A percentile compares a stretch with the other conserved stretches of the same genome.
phyloP scores from a whole-genome alignment of 257 asterid species.

The Jacaranda mimosifolia region DNA sequence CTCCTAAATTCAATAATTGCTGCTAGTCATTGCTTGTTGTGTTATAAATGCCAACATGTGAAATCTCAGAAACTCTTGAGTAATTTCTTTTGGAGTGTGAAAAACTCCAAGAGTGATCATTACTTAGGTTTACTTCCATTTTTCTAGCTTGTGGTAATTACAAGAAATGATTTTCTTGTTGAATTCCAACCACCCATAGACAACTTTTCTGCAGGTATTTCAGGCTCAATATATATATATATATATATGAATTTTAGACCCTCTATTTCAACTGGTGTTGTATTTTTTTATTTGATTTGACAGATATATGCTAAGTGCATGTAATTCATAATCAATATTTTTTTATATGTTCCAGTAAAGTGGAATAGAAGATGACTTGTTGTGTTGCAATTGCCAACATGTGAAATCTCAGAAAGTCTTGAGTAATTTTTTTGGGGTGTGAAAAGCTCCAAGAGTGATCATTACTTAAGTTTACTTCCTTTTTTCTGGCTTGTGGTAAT shows the following conservation, averaged over 20 bases:
- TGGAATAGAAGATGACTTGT: background rate
- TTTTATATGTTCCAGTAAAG: too few relatives aligned
- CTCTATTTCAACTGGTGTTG: too few relatives aligned
- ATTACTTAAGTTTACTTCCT: constrained; percentile 12
- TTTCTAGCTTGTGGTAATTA: constrained; percentile 19
- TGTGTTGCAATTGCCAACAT: constrained; percentile 35
- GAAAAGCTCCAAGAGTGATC: constrained; percentile 29
- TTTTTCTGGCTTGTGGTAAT: constrained; percentile 18
- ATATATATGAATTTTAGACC: too few relatives aligned
- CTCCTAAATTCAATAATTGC: constrained; percentile 19
- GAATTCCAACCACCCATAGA: constrained; percentile 33
- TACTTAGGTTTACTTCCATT: constrained; percentile 7
- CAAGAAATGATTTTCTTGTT: constrained; percentile 24
- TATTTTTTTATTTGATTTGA: too few relatives aligned
- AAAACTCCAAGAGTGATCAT: constrained; percentile 32
- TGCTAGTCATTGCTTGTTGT: constrained; percentile 17
- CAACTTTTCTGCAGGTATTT: constrained; percentile 31
- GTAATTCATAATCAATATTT: too few relatives aligned
- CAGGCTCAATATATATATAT: background rate
- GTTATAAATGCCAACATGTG: constrained; percentile 35
- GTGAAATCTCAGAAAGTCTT: constrained; percentile 5
- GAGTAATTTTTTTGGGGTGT: constrained; percentile 14
- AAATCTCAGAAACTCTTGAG: background rate
- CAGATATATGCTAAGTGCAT: too few relatives aligned
- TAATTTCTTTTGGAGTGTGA: constrained; percentile 13